Evolutionary conservation across 2,329 filamentous ascomycete species (phyloP), one percentile per base, ranked within the genome.

Genomic region (Trichoderma breve): DNA sequence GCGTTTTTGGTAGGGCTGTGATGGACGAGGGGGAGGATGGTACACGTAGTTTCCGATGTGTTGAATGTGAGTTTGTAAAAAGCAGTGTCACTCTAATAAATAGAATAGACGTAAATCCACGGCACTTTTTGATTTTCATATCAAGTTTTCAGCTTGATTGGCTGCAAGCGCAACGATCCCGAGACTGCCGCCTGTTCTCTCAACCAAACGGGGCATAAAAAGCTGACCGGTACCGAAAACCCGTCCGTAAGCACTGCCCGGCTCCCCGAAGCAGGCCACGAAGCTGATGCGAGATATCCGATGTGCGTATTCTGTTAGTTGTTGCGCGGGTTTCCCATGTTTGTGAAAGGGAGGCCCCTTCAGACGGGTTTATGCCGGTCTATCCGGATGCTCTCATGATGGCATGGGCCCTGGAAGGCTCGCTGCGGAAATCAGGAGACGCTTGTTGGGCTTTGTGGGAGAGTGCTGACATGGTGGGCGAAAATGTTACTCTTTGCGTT

Each of bases 401-500:
- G n/a, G 43, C 43, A 51, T 51, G 43, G 43, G n/a, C 43, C 43
- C 43, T 51, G 43, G 43, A 14, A 24, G 5, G n/a, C 4, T 47
- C n/a, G n/a, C 43, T 21, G 43, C 43, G 43, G 43, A 9, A 51
- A 21, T 51, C 43, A 51, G 43, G 43, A 51, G 43, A 51, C 9
- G 43, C 18, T 24, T 51, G 43, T 51, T n/a, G 43, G 43, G 43
- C n/a, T 51, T 51, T 51, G 43, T 47, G n/a, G 15, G 39, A 51
- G 43, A 51, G 43, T 51, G 47, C 47, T 53, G 47, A 53, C 47
- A 53, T 53, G 47, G 47, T 53, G 47, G 21, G 47, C n/a, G 47
- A 24, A 8, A 24, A 53, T 53, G 47, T 11, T 14, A 24, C 9
- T 53, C 47, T 53, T 24, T 24, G 4, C 21, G 11, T 24, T 24